Percentiles rank a stretch among this genome's conserved stretches.
Conservation (phyloP, 2,329 filamentous ascomycete genomes). For the Ophiosphaerella herpotricha region DNA sequence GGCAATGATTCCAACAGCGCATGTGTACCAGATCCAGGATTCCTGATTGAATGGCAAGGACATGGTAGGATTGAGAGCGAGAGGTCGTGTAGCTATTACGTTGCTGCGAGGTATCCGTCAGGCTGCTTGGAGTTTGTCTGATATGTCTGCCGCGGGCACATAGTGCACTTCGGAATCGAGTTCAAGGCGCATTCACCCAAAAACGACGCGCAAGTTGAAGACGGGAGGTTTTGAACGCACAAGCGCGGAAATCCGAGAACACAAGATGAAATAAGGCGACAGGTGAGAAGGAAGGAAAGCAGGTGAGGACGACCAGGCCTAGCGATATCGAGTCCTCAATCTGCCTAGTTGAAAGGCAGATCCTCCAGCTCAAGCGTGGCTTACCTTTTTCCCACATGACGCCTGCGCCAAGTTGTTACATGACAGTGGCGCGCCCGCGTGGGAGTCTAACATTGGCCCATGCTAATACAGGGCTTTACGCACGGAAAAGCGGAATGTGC, state of each 20-base stretch:
- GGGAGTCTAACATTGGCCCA: background rate
- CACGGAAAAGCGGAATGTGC: too few species aligned
- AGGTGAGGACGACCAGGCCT: background rate
- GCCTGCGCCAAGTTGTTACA: background rate
- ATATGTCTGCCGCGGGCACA: conserved; percentile 21
- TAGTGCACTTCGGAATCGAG: conserved; percentile 15
- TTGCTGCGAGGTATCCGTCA: conserved; percentile 13
- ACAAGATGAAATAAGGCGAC: background rate
- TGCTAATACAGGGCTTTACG: background rate
- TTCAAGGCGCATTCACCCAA: background rate
- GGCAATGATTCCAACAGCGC: conserved; percentile 47
- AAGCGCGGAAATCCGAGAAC: background rate
- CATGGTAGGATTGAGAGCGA: conserved; percentile 15
- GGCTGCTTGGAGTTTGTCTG: conserved; percentile 13
- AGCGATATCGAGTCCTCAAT: conserved; percentile 1
- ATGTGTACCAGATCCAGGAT: conserved; percentile 54
- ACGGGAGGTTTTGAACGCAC: background rate
- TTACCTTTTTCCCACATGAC: conserved; percentile 2
- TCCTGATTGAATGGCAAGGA: conserved; percentile 44
- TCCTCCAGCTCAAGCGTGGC: conserved; percentile 5
- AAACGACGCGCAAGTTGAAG: background rate
- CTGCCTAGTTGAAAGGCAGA: conserved; percentile 2
- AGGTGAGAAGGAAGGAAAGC: background rate
- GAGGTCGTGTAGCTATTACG: too few species aligned
- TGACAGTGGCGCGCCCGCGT: conserved; percentile 3